Evolutionary conservation across 805 yeast genomes (phyloP).

Genomic region (Candida glaebosa): DNA sequence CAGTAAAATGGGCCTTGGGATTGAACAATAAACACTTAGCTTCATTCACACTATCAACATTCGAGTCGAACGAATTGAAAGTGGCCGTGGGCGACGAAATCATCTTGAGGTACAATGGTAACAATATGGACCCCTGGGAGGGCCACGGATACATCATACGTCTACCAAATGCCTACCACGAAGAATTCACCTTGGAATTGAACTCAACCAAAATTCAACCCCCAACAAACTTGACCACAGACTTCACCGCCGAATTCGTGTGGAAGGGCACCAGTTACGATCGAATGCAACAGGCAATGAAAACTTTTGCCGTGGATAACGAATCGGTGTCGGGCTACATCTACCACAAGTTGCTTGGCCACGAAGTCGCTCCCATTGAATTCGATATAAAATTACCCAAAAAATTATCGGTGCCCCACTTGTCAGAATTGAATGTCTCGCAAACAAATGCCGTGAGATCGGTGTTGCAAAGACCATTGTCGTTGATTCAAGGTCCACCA

Average conservation of each 20-base stretch:
- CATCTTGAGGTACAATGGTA: constrained; percentile 59
- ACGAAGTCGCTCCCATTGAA: constrained; percentile 61
- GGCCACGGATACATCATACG: constrained; percentile 68
- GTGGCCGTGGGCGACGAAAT: constrained; percentile 86
- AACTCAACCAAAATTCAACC: constrained; percentile 42
- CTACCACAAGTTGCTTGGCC: constrained; percentile 78
- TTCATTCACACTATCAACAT: constrained; percentile 63
- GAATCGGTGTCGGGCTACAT: constrained; percentile 70
- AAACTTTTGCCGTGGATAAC: constrained; percentile 63
- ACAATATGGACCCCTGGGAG: constrained; percentile 62
- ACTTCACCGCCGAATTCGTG: constrained; percentile 79
- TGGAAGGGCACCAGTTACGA: constrained; percentile 86
- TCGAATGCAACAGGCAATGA: constrained; percentile 80
- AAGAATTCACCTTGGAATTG: constrained; percentile 71
- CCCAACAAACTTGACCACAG: constrained; percentile 57
- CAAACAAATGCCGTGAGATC: constrained; percentile 73
- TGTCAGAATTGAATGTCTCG: constrained; percentile 69
- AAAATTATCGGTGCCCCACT: constrained; percentile 59
- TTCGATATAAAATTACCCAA: constrained; percentile 62
- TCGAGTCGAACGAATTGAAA: constrained; percentile 61
- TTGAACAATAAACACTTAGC: constrained; percentile 64
- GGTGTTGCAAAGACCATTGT: constrained; percentile 67
- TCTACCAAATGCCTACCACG: constrained; percentile 63
- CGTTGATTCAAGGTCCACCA: constrained; percentile 85
- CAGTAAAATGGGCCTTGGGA: constrained; percentile 71